phyloP scores from a whole-genome alignment of 257 asterid genomes.

The Scutellaria galericulata region DNA sequence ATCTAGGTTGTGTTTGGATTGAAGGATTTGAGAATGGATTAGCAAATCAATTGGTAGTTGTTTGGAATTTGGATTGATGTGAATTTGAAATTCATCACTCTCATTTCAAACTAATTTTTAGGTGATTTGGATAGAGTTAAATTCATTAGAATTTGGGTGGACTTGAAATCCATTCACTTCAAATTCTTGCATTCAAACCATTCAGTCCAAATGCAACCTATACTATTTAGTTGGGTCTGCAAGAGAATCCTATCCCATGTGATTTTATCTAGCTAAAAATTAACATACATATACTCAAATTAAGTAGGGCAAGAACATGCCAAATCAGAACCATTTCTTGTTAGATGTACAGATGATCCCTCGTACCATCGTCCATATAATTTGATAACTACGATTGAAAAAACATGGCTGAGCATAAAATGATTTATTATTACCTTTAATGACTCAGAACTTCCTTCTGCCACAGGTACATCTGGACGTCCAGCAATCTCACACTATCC shows the following conservation, averaged over 20 bases:
- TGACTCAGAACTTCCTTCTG: slow-evolving; percentile 84
- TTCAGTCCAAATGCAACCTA: too few relatives aligned
- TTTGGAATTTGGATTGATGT: too few relatives aligned
- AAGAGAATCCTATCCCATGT: not conserved
- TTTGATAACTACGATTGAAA: not conserved
- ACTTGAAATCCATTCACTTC: too few relatives aligned
- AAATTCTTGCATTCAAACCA: too few relatives aligned
- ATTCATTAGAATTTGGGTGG: too few relatives aligned
- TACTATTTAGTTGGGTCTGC: not conserved
- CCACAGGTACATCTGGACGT: slow-evolving; percentile 82
- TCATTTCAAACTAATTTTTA: too few relatives aligned
- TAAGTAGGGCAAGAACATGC: not conserved
- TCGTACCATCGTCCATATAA: slow-evolving; percentile 12
- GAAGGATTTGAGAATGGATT: too few relatives aligned
- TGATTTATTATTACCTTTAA: slow-evolving; percentile 63
- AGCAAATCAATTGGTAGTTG: too few relatives aligned
- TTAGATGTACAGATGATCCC: not conserved
- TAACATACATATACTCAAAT: not conserved
- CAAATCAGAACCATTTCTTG: not conserved
- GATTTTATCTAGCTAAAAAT: not conserved
- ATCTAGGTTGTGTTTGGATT: not conserved
- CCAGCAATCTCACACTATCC: slow-evolving; percentile 99
- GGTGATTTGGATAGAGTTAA: too few relatives aligned
- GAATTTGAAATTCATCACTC: too few relatives aligned
- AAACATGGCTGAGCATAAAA: not conserved